These are phyloP conservation scores for Sporothrix protearum DNA, from an alignment of 2,329 filamentous ascomycete species.

Conservation along the genomic window DNA sequence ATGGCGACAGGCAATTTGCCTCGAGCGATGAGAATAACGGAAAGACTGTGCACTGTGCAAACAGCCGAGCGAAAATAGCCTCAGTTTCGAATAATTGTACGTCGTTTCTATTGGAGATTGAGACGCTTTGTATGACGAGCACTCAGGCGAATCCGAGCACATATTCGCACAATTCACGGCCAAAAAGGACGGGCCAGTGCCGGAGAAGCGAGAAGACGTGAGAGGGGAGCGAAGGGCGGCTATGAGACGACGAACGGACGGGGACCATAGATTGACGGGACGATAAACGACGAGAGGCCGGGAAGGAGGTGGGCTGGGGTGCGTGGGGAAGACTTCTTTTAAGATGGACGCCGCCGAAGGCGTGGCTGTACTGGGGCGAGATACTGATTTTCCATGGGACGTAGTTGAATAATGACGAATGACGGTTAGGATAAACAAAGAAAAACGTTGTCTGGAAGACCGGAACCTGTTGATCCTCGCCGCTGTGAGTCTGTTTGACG, in stretches of 20 bases:
- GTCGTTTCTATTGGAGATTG: not conserved
- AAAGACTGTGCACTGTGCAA: not conserved
- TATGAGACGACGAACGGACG: not conserved
- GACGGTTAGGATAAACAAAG: slow-evolving; percentile 16
- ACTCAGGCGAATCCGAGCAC: not conserved
- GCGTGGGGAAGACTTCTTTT: not conserved
- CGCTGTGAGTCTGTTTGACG: slow-evolving; percentile 1
- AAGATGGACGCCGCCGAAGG: not conserved
- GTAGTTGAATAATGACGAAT: not conserved
- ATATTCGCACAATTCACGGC: not conserved
- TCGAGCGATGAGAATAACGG: not conserved
- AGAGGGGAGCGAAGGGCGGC: not conserved
- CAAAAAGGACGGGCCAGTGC: not conserved
- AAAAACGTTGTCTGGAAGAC: slow-evolving; percentile 17
- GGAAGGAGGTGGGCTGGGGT: not conserved
- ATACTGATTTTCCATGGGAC: slow-evolving; percentile 15
- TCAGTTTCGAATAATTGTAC: not conserved
- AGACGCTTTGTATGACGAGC: not conserved
- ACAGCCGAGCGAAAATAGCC: not conserved
- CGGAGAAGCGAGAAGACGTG: not conserved
- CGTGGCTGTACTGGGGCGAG: not conserved
- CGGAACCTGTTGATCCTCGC: slow-evolving; percentile 17
- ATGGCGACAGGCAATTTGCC: not conserved
- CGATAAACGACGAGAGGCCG: not conserved
- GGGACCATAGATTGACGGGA: not conserved